Evolutionary conservation across 345 rosid species (phyloP), one percentile per base, ranked within the genome.

Genomic region (Anacardium occidentale): DNA sequence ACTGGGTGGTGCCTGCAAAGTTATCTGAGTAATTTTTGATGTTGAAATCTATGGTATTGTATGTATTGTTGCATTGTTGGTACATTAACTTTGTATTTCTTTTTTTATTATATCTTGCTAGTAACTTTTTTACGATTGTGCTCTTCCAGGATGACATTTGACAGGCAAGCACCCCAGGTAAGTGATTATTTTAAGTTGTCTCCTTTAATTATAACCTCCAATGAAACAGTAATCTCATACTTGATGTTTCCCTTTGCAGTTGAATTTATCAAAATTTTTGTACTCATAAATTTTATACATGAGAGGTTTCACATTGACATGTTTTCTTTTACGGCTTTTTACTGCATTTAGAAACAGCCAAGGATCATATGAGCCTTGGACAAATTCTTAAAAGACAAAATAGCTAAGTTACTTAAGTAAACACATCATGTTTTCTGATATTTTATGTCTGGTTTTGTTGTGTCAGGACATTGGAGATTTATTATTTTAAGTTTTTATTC

Each of bases 141-240:
- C 57, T 77, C 55, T 79, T 83, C 62, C 89, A 91, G 99, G 89
- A 76, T 82, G 75, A 84, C 87, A 61, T 75, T 82, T 63, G 87
- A 75, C 75, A 79, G 80, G 74, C 93, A 86, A 78, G 78, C 83
- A 67, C 73, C 93, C 77, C 96, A 92, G 92, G 96, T 88, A 68
- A 76, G 86, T 70, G n/a, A 64, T 64, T 9, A 7, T 65, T 76
- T 55, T 64, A 6, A 48, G 20, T 59, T 54, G 52, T 75, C 53
- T 26, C 58, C 26, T 47, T 2, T 60, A 59, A 60, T 44, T 60
- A 18, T 10, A 47, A 51, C 14, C 62, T 26, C 69, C 7, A 22
- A 29, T 26, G 2, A 56, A 37, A 26, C 0, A 48, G 15, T 56
- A 42, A 70, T 58, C 45, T 44, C 56, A 57, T 26, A n/a, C 50